These are phyloP conservation scores for Lichtheimia hyalospora DNA, from an alignment of 371 early-diverging fungal genomes.

Conservation along the genomic window DNA sequence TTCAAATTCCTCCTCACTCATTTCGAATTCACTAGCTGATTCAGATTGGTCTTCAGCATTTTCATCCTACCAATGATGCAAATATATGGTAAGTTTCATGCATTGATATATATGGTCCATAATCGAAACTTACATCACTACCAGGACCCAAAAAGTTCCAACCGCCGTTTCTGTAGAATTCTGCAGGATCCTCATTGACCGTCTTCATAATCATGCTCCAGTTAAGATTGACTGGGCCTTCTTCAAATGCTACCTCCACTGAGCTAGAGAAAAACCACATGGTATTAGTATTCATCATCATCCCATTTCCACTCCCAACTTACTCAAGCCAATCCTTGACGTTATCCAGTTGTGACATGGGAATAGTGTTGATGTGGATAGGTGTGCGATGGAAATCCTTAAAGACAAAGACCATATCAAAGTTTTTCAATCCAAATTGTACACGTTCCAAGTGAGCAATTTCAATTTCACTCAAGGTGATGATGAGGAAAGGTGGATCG, in stretches of 20 bases:
- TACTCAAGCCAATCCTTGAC: conserved; percentile 99
- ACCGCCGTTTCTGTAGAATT: conserved; percentile 96
- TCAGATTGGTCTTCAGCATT: conserved; percentile 56
- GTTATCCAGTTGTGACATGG: conserved; percentile 91
- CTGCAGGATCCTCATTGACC: conserved; percentile 94
- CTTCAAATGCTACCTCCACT: conserved; percentile 94
- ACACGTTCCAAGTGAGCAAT: conserved; percentile 98
- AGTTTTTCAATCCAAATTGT: conserved; percentile 97
- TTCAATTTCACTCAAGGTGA: conserved; percentile 96
- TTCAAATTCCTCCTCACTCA: conserved; percentile 46
- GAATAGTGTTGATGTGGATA: conserved; percentile 97
- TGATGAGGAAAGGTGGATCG: conserved; percentile 95
- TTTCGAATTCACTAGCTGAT: conserved; percentile 62
- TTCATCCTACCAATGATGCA: conserved; percentile 21
- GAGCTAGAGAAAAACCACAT: conserved; percentile 46
- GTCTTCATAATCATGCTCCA: conserved; percentile 99
- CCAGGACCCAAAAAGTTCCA: conserved; percentile 92
- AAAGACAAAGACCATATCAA: conserved; percentile 99
- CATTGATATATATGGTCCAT: not conserved
- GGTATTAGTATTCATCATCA: too few species aligned
- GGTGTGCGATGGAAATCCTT: conserved; percentile 92
- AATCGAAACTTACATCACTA: conserved; percentile 50
- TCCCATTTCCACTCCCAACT: conserved; percentile 15
- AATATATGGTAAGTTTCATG: not conserved
- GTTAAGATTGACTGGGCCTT: conserved; percentile 97